Percentiles rank a stretch among this genome's conserved stretches.
Evolutionary conservation across 164 flowering plant species (phyloP).

Genomic region (Tinospora cordifolia): DNA sequence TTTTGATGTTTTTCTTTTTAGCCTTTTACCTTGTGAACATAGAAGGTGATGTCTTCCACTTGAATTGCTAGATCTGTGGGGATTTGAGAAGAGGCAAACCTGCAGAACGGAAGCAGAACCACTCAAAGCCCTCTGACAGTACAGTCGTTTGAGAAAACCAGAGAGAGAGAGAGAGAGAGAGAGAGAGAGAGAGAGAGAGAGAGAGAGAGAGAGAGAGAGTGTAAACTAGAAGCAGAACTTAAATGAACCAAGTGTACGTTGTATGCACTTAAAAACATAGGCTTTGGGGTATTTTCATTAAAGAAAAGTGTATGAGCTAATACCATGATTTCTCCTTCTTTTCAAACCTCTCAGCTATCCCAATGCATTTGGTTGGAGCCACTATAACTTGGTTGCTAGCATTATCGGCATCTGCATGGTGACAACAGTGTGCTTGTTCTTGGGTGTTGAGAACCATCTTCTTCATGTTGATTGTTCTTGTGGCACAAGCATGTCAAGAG

Average conservation of each 20-base stretch:
- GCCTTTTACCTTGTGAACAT: constrained; percentile 77
- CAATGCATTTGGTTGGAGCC: constrained; percentile 25
- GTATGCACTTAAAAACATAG: neutral
- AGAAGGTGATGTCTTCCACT: constrained; percentile 49
- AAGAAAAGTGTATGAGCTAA: neutral
- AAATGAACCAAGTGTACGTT: neutral
- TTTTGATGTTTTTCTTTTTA: neutral
- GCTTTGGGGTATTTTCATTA: neutral
- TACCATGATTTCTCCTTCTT: constrained; percentile 64
- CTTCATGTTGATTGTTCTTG: constrained; percentile 20
- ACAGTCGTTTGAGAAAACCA: no score
- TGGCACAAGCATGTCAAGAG: neutral
- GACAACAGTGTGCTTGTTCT: constrained; percentile 16
- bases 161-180: neutral
- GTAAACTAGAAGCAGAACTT: neutral
- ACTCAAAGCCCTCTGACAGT: neutral
- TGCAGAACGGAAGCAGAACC: constrained; percentile 25
- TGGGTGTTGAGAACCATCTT: constrained; percentile 16
- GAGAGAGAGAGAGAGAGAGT: neutral
- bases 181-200: neutral
- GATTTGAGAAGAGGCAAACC: constrained; percentile 54
- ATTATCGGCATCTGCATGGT: constrained; percentile 20
- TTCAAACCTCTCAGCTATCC: constrained; percentile 30
- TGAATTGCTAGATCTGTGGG: constrained; percentile 62
- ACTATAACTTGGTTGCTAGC: constrained; percentile 26